A percentile compares a stretch with the other conserved stretches of the same genome.
phyloP scores from a whole-genome alignment of 352 stramenopile genomes.

The Phytophthora foliorum region DNA sequence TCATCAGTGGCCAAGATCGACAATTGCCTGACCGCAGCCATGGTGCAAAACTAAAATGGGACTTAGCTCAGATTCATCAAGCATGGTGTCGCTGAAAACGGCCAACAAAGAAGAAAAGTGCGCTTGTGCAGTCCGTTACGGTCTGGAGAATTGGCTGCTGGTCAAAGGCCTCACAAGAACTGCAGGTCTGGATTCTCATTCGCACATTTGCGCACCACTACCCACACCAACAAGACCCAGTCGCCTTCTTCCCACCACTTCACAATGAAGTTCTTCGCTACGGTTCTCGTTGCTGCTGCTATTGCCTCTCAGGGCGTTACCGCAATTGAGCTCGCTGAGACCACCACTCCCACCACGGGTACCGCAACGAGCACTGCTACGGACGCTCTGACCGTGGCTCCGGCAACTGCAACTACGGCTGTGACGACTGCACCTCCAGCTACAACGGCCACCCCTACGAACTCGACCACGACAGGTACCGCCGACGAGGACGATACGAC shows the following conservation, averaged over 20 bases:
- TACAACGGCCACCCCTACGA: conserved; percentile 1
- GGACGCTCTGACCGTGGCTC: neutral
- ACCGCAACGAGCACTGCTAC: neutral
- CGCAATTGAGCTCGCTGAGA: neutral
- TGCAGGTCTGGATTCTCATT: conserved; percentile 1
- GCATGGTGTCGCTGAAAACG: conserved; percentile 30
- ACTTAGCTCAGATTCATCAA: no score
- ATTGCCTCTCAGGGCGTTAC: conserved; percentile 14
- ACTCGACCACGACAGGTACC: neutral
- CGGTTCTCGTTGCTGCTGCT: conserved; percentile 17
- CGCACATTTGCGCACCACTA: conserved; percentile 17
- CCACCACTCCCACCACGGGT: neutral
- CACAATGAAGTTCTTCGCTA: conserved; percentile 32
- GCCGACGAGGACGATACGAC: neutral
- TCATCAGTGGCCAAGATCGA: no score
- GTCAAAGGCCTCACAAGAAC: conserved; percentile 8
- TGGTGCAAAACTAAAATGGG: no score
- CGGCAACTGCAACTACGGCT: neutral
- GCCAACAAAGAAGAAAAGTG: conserved; percentile 6
- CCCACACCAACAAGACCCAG: neutral
- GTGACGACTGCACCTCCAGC: neutral
- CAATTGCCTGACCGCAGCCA: no score
- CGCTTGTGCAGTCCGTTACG: conserved; percentile 21
- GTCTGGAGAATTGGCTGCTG: neutral
- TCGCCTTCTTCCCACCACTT: neutral